A percentile compares a stretch with the other conserved stretches of the same genome.
phyloP scores from a whole-genome alignment of 2,329 filamentous ascomycete genomes.

The Exserohilum rostratum region DNA sequence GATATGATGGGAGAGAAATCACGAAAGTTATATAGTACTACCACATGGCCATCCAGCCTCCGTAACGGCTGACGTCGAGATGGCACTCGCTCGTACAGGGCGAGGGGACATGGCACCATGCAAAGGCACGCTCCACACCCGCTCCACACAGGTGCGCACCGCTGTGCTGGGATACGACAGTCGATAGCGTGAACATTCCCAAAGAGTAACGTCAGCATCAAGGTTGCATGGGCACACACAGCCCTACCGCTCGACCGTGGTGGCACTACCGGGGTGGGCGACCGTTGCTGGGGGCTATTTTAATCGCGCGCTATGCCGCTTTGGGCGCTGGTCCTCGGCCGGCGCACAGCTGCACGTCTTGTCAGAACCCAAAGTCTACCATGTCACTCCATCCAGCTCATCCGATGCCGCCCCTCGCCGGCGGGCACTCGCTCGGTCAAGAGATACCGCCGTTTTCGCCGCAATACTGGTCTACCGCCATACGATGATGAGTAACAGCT shows the following conservation, averaged over 20 bases:
- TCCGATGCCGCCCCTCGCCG: neutral
- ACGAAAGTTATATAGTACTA: slow-evolving; percentile 42
- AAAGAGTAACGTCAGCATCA: slow-evolving; percentile 23
- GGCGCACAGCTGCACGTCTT: neutral
- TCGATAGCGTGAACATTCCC: slow-evolving; percentile 40
- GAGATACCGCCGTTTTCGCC: slow-evolving; percentile 15
- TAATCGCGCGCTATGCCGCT: slow-evolving; percentile 12
- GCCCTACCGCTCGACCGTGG: slow-evolving; percentile 25
- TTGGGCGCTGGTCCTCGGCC: slow-evolving; percentile 5
- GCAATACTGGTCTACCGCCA: neutral
- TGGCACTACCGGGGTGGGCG: slow-evolving; percentile 22
- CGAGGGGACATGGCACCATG: slow-evolving; percentile 35
- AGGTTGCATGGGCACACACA: slow-evolving; percentile 23
- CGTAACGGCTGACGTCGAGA: slow-evolving; percentile 33
- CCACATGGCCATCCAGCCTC: slow-evolving; percentile 15
- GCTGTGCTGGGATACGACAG: slow-evolving; percentile 39
- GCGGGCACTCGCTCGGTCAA: slow-evolving; percentile 6
- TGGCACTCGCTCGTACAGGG: slow-evolving; percentile 33
- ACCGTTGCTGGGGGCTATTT: slow-evolving; percentile 15
- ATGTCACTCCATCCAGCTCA: slow-evolving; percentile 3
- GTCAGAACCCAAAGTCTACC: slow-evolving; percentile 2
- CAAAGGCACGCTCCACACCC: slow-evolving; percentile 21
- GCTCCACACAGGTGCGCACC: slow-evolving; percentile 14
- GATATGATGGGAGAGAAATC: slow-evolving; percentile 14
- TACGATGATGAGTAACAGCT: slow-evolving; percentile 3